A percentile compares a stretch with the other conserved stretches of the same genome.
Conservation (phyloP, 2,329 filamentous ascomycete genomes). For the Calonectria leucothoes region DNA sequence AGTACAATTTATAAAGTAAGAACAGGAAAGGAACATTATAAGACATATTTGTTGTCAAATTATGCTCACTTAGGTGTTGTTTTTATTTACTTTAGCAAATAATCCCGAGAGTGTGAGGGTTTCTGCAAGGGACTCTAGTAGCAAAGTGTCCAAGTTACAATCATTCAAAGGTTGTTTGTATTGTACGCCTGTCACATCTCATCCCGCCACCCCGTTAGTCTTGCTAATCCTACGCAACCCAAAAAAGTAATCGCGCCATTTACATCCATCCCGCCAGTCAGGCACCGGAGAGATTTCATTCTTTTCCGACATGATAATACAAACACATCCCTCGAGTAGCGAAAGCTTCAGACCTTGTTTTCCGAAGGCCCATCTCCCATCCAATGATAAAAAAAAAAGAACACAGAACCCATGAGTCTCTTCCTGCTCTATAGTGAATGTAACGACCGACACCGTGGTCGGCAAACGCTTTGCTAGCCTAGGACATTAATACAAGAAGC, state of each 20-base stretch:
- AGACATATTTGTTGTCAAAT: too few species aligned
- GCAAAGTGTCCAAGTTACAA: too few species aligned
- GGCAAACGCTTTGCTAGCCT: conserved; percentile 14
- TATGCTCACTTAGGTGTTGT: too few species aligned
- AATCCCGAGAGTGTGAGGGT: too few species aligned
- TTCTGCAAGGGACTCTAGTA: too few species aligned
- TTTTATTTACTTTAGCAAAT: too few species aligned
- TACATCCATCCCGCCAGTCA: conserved; percentile 5
- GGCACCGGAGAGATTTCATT: background rate
- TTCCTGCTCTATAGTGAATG: conserved; percentile 19
- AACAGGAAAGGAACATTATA: too few species aligned
- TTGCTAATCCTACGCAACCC: background rate
- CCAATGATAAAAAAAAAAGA: conserved; percentile 9
- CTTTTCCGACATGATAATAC: conserved; percentile 19
- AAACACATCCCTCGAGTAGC: background rate
- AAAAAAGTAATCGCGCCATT: conserved; percentile 13
- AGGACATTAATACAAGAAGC: conserved; percentile 24
- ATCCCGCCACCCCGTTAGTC: background rate
- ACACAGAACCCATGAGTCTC: background rate
- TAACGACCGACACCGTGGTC: conserved; percentile 20
- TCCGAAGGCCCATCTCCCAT: conserved; percentile 15
- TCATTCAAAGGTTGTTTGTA: too few species aligned
- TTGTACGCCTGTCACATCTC: background rate
- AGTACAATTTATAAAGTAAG: too few species aligned
- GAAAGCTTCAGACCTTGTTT: background rate